Evolutionary conservation across 2,329 filamentous ascomycete genomes (phyloP), one percentile per base, ranked within the genome.

Genomic region (Dactylella cylindrospora): DNA sequence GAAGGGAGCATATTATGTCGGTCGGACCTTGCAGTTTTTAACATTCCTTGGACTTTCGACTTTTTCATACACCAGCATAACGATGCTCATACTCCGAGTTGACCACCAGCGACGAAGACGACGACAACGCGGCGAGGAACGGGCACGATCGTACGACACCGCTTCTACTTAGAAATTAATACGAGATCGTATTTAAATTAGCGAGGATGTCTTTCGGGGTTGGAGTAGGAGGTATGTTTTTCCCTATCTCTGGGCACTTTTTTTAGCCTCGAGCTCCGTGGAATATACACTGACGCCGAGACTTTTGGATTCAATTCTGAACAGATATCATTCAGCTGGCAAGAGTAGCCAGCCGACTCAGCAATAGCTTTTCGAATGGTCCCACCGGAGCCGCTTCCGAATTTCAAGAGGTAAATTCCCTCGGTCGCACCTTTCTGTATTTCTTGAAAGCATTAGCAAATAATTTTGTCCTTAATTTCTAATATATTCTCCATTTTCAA

Each of bases 141-240:
- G 49, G 39, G 23, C 36, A 26, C 28, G n/a, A n/a, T 40, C 20
- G 33, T 33, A 41, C 31, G 22, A 39, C 28, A 13, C 20, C 33
- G 29, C 29, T 19, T 39, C 29, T 26, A 28, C 12, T 43, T 61
- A 28, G 50, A 20, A 54, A 17, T n/a, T n/a, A n/a, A n/a, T n/a
- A n/a, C 44, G 25, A 36, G 47, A 40, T 47, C 32, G 23, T 38
- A 12, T 44, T 45, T 25, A 54, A 26, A 53, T 5, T 9, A 38
- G 49, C 57, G 49, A 49, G 55, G 57, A 62, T 62, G 57, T 62
- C 57, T 43, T 62, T 62, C 57, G 57, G 57, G 22, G 49, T 62
- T 13, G 57, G 57, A 19, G 43, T 62, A 54, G 57, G 57, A 62
- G 57, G 57, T 62, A 36, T 12, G 57, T n/a, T 2, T 33, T 10